Evolutionary conservation across 306 rosid genomes (phyloP).

Genomic region (Acacia melanoxylon): DNA sequence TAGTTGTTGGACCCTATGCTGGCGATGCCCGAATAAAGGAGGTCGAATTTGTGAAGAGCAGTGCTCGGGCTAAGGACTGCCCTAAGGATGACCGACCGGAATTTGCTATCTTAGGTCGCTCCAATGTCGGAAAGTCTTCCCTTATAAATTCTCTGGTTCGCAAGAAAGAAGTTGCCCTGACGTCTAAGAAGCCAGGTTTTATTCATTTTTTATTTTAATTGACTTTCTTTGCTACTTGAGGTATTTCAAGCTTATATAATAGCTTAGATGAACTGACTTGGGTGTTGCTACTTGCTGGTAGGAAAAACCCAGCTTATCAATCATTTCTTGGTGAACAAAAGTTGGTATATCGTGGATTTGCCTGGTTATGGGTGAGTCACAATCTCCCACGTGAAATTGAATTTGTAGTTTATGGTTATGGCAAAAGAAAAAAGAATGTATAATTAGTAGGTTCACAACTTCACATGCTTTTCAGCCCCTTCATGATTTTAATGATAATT

Average conservation of each 20-base stretch:
- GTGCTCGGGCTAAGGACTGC: slow-evolving; percentile 72
- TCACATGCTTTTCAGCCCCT: background rate
- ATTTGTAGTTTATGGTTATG: background rate
- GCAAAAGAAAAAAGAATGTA: background rate
- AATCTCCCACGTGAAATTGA: background rate
- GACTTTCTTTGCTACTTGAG: background rate
- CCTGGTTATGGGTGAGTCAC: slow-evolving; percentile 88
- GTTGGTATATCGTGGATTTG: slow-evolving; percentile 92
- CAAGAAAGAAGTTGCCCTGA: slow-evolving; percentile 87
- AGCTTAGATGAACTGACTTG: background rate
- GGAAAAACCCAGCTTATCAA: slow-evolving; percentile 96
- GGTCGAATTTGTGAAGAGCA: slow-evolving; percentile 86
- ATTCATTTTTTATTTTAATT: background rate
- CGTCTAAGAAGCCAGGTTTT: slow-evolving; percentile 91
- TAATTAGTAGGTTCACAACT: background rate
- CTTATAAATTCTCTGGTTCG: slow-evolving; percentile 86
- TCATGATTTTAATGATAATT: background rate
- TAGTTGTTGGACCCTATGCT: slow-evolving; percentile 84
- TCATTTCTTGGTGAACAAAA: slow-evolving; percentile 91
- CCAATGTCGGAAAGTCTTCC: slow-evolving; percentile 94
- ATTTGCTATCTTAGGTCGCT: slow-evolving; percentile 86
- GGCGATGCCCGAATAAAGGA: slow-evolving; percentile 78
- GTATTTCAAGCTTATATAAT: background rate
- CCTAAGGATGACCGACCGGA: slow-evolving; percentile 76
- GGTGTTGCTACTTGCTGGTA: slow-evolving; percentile 26